Evolutionary conservation across 352 stramenopile species (phyloP), one percentile per base, ranked within the genome.

Genomic region (Globisporangium sylvaticum): DNA sequence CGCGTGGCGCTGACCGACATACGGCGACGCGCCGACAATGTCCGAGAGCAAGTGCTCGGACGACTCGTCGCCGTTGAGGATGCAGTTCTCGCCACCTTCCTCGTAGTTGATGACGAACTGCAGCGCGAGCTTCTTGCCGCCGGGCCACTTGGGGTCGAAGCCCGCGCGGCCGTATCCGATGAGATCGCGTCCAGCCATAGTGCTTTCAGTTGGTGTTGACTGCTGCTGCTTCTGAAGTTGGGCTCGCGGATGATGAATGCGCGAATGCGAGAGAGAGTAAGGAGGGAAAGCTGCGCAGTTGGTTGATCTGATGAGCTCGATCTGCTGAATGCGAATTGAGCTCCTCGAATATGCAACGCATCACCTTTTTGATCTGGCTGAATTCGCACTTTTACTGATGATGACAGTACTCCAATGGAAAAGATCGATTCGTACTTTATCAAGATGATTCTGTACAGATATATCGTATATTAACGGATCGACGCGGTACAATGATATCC

Each of bases 41-140:
- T 98, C 95, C 18, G 87, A 94, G 39, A 98, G 79, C 39, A 98
- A 74, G 71, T 97, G 86, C 80, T 98, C 94, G 25, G 85, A 97
- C 61, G 84, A 81, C 9, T 50, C 58, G 73, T 98, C 94, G 3
- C 93, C 92, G 71, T 98, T 87, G 20, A 98, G 79, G 24, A 97
- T 70, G 65, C 92, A 98, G 74, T 92, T 98, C 72, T 99, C 96
- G 44, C 93, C 93, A 48, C 96, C 96, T 75, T 98, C 96, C 79
- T 99, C 95, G 77, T 98, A 99, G 80, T 99, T 99, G 66, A 99
- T 89, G 7, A 99, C 96, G 69, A 99, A 97, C 72, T 98, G 96
- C 48, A 91, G 64, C 34, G 95, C 95, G 50, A 98, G 76, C 69
- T 96, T 93, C 72, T 92, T 88, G 67, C 75, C 71, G 65, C 77